Evolutionary conservation across 2,329 filamentous ascomycete genomes (phyloP).

Genomic region (Cladosporium sp.): DNA sequence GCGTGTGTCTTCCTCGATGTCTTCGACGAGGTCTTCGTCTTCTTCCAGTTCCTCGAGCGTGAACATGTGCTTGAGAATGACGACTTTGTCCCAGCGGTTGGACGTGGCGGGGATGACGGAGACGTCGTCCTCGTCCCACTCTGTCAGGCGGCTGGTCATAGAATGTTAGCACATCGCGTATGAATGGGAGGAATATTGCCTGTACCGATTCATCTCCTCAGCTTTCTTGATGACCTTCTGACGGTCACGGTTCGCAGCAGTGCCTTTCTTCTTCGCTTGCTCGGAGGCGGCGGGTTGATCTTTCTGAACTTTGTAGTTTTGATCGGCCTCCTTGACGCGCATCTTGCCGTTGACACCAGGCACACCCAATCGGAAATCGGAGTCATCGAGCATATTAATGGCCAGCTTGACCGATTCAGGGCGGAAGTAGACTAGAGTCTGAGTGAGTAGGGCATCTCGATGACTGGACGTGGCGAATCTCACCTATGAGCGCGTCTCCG

Average conservation of each 20-base stretch:
- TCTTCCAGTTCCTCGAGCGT: conserved; percentile 81
- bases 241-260: conserved; percentile 58
- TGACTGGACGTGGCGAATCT: conserved; percentile 16
- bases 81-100: conserved; percentile 72
- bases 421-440: conserved; percentile 75
- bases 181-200: background rate
- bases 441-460: background rate
- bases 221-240: conserved; percentile 85
- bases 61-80: conserved; percentile 92
- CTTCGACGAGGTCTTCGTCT: conserved; percentile 77
- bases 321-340: conserved; percentile 80
- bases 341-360: conserved; percentile 63
- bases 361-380: conserved; percentile 71
- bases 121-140: conserved; percentile 93
- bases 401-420: conserved; percentile 88
- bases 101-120: conserved; percentile 54
- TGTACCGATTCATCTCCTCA: conserved; percentile 74
- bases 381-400: conserved; percentile 78
- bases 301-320: conserved; percentile 86
- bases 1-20: conserved; percentile 92
- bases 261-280: conserved; percentile 48
- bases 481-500: conserved; percentile 77
- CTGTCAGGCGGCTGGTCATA: conserved; percentile 72
- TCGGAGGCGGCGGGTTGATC: conserved; percentile 51
- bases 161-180: background rate